Percentiles rank a stretch among this genome's conserved stretches.
phyloP scores from a whole-genome alignment of 495 filamentous ascomycete species.

The Xylaria acuta region DNA sequence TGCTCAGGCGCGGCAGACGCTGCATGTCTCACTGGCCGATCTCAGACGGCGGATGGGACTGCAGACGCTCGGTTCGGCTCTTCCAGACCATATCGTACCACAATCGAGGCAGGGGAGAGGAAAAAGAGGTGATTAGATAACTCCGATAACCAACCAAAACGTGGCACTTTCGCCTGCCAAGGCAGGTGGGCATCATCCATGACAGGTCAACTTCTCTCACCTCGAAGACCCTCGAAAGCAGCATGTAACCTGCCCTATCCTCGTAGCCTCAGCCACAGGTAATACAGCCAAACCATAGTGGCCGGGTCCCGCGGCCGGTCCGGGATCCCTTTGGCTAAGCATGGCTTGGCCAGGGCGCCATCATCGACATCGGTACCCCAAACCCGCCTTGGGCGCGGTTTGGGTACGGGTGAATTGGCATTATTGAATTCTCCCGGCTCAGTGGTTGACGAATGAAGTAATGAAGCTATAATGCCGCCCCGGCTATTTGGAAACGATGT shows the following conservation, averaged over 20 bases:
- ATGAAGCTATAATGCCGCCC: not conserved
- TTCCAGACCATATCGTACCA: conserved; percentile 15
- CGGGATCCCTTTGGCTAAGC: conserved; percentile 4
- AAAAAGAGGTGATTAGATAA: conserved; percentile 15
- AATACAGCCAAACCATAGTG: conserved; percentile 14
- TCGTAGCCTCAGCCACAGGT: conserved; percentile 9
- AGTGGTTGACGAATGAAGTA: conserved; percentile 18
- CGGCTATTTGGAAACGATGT: conserved; percentile 10
- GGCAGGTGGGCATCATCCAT: not conserved
- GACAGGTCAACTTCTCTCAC: conserved; percentile 17
- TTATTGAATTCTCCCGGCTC: not conserved
- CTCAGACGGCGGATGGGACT: conserved; percentile 18
- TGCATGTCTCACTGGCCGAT: conserved; percentile 20
- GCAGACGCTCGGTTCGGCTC: conserved; percentile 27
- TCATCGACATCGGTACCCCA: conserved; percentile 1
- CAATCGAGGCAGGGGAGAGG: conserved; percentile 14
- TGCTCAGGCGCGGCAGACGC: conserved; percentile 19
- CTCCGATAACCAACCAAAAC: conserved; percentile 3
- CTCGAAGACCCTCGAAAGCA: not conserved
- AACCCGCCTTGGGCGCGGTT: not conserved
- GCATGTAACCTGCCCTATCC: not conserved
- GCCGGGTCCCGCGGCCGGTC: conserved; percentile 1
- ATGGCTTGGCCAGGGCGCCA: not conserved
- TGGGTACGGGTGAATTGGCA: conserved; percentile 1
- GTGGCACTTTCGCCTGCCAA: not conserved